Conservation (phyloP, 306 rosid species). For the Cucurbita argyrosperma region DNA sequence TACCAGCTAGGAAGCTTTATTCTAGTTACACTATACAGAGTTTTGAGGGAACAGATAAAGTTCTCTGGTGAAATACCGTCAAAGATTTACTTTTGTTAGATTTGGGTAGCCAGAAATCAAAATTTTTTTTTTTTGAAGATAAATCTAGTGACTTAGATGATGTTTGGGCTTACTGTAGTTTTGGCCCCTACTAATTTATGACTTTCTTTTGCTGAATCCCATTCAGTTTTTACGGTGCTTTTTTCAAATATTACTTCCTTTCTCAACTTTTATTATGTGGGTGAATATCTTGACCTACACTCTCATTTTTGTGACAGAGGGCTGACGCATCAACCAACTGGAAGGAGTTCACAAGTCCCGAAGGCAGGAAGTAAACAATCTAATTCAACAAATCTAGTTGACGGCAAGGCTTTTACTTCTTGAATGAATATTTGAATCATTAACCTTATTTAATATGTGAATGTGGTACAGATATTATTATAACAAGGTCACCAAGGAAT, state of each 20-base stretch:
- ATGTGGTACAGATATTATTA: conserved; percentile 56
- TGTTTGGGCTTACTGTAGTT: background rate
- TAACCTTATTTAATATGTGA: conserved; percentile 10
- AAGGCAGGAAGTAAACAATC: conserved; percentile 68
- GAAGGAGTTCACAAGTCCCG: conserved; percentile 84
- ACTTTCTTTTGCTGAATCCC: background rate
- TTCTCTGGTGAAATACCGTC: background rate
- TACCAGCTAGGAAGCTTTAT: background rate
- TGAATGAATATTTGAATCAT: conserved; percentile 6
- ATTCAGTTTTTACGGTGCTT: background rate
- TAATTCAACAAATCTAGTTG: background rate
- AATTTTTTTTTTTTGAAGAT: background rate
- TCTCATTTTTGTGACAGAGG: conserved; percentile 47
- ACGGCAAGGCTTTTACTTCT: conserved; percentile 6
- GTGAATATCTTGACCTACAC: conserved; percentile 1
- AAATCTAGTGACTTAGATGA: background rate
- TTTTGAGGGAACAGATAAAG: background rate
- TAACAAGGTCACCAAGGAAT: conserved; percentile 73
- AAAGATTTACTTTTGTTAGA: background rate
- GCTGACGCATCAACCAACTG: conserved; percentile 90
- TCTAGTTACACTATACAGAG: background rate
- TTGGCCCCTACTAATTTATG: background rate
- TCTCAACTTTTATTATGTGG: conserved; percentile 2
- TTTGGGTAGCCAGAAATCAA: background rate
- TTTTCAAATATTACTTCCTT: background rate